Evolutionary conservation across 306 rosid species (phyloP), one percentile per base, ranked within the genome.

Genomic region (Begonia masoniana): DNA sequence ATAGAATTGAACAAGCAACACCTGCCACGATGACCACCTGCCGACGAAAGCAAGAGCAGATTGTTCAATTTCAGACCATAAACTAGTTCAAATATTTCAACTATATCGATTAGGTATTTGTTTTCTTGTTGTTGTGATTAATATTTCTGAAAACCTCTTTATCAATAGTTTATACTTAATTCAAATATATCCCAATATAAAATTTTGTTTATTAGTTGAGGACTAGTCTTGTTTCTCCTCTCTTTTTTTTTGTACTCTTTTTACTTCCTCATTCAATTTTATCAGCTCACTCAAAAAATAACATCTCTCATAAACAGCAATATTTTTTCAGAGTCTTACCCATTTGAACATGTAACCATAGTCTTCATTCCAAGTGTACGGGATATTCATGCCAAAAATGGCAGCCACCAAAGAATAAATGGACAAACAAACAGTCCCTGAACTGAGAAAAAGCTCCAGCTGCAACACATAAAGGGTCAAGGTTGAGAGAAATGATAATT

Each of bases 401-500:
- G 55, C 91, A 48, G 62, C 51, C 73, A 81, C 80, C 74, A 87
- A 53, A 55, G 96, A 58, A 65, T 55, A 83, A 10, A 78, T 15
- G 17, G 87, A 50, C 43, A 81, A 9, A 46, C 74, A 76, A 61
- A 83, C 66, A 41, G 81, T 76, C 59, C 69, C 91, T 7, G 87
- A 62, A 66, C 77, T 74, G 50, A 87, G 81, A 64, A 87, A 70
- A 14, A 87, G 78, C 70, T 87, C 94, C 67, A 81, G 78, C 89
- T 87, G 84, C 77, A 78, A 3, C 50, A 50, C 31, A 48, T 31
- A 47, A 64, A 50, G 41, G 57, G 39, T 19, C 19, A 41, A 56
- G 39, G 39, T 31, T 5, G 39, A 31, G 39, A 31, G 8, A 31
- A 31, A 31, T 31, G 39, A 31, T 31, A 31, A 31, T 31, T 5